These are phyloP conservation scores for Ogataea pilisensis DNA, from an alignment of 805 yeast genomes.

Conservation along the genomic window DNA sequence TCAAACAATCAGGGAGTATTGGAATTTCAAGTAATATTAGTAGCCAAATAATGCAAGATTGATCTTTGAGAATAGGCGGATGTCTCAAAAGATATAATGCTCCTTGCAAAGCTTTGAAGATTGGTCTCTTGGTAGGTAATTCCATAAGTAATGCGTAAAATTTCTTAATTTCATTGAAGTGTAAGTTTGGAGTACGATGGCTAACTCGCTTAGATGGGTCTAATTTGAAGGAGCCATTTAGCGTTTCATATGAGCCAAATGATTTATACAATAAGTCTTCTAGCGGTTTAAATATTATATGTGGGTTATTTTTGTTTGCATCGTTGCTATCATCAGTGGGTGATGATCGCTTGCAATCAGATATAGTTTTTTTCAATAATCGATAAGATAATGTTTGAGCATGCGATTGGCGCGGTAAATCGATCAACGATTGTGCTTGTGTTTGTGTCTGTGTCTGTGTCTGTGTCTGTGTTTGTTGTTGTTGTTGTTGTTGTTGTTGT, in stretches of 20 bases:
- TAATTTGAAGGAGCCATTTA: slow-evolving; percentile 54
- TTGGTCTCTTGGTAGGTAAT: slow-evolving; percentile 60
- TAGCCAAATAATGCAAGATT: slow-evolving; percentile 51
- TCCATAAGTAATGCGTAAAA: slow-evolving; percentile 43
- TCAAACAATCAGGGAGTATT: slow-evolving; percentile 44
- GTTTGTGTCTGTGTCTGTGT: no score
- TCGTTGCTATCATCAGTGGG: neutral
- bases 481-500: no score
- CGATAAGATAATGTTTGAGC: slow-evolving; percentile 28
- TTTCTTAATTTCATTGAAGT: slow-evolving; percentile 42
- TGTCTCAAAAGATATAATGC: slow-evolving; percentile 50
- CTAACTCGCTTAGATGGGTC: slow-evolving; percentile 20
- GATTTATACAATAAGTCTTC: slow-evolving; percentile 41
- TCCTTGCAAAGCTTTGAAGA: slow-evolving; percentile 49
- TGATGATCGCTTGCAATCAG: slow-evolving; percentile 29
- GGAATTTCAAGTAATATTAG: slow-evolving; percentile 71
- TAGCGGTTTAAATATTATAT: slow-evolving; percentile 42
- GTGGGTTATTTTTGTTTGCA: slow-evolving; percentile 7
- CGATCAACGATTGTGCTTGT: no score
- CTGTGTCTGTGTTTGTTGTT: no score
- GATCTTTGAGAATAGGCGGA: slow-evolving; percentile 38
- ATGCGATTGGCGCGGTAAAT: no score
- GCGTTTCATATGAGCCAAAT: slow-evolving; percentile 42
- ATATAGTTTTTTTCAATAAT: slow-evolving; percentile 32
- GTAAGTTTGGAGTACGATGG: slow-evolving; percentile 45